Conservation (phyloP, 345 rosid species). For the Hypericum androsaemum region DNA sequence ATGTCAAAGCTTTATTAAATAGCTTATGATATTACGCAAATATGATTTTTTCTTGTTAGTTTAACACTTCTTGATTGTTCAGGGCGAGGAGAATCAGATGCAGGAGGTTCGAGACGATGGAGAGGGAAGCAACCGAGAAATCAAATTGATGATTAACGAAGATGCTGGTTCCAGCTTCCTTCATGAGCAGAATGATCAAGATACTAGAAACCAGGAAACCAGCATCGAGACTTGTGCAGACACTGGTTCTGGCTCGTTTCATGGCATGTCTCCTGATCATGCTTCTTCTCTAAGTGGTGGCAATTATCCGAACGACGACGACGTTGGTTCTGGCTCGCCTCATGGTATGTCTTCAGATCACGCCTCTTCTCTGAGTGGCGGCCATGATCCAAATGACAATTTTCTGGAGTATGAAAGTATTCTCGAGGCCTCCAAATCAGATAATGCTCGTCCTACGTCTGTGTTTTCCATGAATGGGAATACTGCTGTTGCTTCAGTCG, state of each 20-base stretch:
- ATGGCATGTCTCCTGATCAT: not conserved
- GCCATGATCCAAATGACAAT: conserved; percentile 21
- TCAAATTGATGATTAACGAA: not conserved
- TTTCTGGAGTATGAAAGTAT: conserved; percentile 29
- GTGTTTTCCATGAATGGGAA: conserved; percentile 27
- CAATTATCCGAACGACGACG: conserved; percentile 20
- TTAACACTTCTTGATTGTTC: conserved; percentile 7
- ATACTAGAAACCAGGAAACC: conserved; percentile 7
- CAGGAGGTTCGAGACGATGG: not conserved
- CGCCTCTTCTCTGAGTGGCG: conserved; percentile 24
- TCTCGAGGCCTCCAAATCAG: conserved; percentile 31
- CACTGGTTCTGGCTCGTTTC: not conserved
- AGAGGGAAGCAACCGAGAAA: not conserved
- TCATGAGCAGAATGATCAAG: conserved; percentile 22
- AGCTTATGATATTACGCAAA: too few species aligned
- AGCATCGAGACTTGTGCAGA: not conserved
- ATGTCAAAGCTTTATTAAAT: not conserved
- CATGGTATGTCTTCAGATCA: conserved; percentile 29
- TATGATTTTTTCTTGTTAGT: not conserved
- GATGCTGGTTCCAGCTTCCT: not conserved
- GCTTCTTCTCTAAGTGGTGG: not conserved
- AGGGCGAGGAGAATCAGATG: conserved; percentile 25
- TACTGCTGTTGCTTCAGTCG: not conserved
- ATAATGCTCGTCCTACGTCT: conserved; percentile 27
- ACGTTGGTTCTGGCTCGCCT: conserved; percentile 24